Base-by-base conservation (phyloP, 331 rosid species). In the Spiraea crenata region DNA sequence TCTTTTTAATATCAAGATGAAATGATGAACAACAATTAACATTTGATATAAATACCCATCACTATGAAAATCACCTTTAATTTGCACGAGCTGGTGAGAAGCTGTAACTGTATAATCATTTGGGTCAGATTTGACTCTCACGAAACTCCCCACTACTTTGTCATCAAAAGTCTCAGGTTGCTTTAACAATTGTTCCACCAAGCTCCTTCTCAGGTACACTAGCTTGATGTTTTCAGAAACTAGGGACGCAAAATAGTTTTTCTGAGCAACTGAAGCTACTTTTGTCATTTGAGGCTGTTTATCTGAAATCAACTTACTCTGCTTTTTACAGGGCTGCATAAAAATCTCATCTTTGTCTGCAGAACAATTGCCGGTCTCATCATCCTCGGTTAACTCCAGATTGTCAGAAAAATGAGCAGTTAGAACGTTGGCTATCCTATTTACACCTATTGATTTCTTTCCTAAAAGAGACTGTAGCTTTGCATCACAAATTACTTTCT, bases 111-210 rank as follows among this genome's bases (percentile, higher is more conserved):
- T 71, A 70, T 82, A 86, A 76, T 92, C 98, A 62, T 76, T 66
- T 1, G 93, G 93, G 59, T 90, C 92, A 51, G 86, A 63, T 71
- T 85, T 92, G 44, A 86, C 80, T 78, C 92, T 85, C 20, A 92
- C 93, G 75, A 85, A 90, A 81, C 98, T 74, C 68, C 96, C 98
- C 56, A 76, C 73, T 17, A 90, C 85, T 78, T 92, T 92, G 14
- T 62, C 55, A 42, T 79, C 86, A 76, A 85, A 88, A 58, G 62
- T 81, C 70, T 83, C 84, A 9, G 80, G 82, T 60, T 83, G 75
- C 85, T 83, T 83, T 75, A 78, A 57, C 57, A 92, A 74, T 57
- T 82, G 83, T 80, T 83, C 93, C 72, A 92, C 82, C 71, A 88
- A 79, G 70, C 90, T 88, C 79, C 80, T 85, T 76, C 76, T 87